Base-by-base conservation (phyloP, 2,329 filamentous ascomycete genomes). In the Colletotrichum acutatum region DNA sequence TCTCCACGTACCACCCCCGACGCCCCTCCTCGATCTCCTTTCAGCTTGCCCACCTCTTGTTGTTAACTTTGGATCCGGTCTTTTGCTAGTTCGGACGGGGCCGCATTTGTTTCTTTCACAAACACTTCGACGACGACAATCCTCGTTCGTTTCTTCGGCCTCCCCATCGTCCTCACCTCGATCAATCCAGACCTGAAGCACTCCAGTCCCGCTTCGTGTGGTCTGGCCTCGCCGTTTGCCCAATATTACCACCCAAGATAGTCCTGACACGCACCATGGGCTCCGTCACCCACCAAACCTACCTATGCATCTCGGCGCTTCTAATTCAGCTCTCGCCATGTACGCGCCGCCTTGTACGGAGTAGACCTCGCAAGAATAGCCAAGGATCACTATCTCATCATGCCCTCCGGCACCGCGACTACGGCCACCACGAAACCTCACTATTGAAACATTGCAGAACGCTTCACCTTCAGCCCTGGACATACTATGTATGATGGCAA, bases 361-460 rank as follows among this genome's bases (percentile, higher is more conserved):
- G 19, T n/a, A 49, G 19, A 49, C 42, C 42, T 22, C 42, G 16
- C 42, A 22, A 49, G 19, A 22, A 34, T 34, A 34, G 19, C 22
- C 42, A 49, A 49, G 42, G 42, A 11, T 49, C 42, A 22, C 42
- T 22, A 49, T 49, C 42, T 49, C 42, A 22, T 49, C 8, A 49
- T 49, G 42, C 42, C 19, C 16, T 49, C 42, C 32, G 53, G 34
- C 62, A 54, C n/a, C 19, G n/a, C 28, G 16, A 56, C 52, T 42
- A 30, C 14, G 22, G 8, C 53, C 59, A 53, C 26, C 28, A n/a
- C 42, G 14, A 66, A 68, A 52, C 56, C 28, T 71, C 69, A 72
- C 70, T 72, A 72, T 70, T 72, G 70, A 46, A 42, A 72, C 16
- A 42, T 19, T 66, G 71, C 66, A 72, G 66, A 53, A 46, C 46